These are phyloP conservation scores for Saxispiralis lemnorum DNA, from an alignment of 495 filamentous ascomycete species.

Conservation along the genomic window DNA sequence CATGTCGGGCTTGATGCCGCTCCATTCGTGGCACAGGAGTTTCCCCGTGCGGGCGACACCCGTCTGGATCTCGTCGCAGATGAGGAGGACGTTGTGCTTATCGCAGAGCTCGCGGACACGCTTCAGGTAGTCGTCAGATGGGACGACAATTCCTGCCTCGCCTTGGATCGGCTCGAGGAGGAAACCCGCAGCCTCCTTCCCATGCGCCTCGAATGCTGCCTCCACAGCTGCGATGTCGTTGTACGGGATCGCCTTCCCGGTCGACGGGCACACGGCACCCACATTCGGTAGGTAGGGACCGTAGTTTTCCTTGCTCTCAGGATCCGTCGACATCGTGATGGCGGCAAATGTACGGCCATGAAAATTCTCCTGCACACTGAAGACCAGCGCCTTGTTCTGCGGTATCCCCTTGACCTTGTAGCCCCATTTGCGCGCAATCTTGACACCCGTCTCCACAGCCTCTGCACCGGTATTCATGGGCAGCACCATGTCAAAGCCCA, in stretches of 20 bases:
- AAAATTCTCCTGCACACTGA: conserved; percentile 82
- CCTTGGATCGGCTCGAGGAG: conserved; percentile 96
- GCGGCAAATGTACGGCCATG: conserved; percentile 92
- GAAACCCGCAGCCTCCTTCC: conserved; percentile 76
- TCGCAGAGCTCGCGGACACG: conserved; percentile 75
- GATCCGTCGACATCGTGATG: conserved; percentile 84
- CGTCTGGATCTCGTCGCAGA: conserved; percentile 98
- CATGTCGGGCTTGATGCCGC: conserved; percentile 84
- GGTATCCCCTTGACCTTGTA: conserved; percentile 92
- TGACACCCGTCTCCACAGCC: conserved; percentile 95
- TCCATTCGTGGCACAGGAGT: conserved; percentile 87
- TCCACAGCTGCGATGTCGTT: conserved; percentile 70
- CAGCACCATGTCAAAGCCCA: conserved; percentile 96
- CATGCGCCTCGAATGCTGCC: conserved; percentile 60
- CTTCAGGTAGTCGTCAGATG: conserved; percentile 71
- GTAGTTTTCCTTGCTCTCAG: conserved; percentile 91
- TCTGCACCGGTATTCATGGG: conserved; percentile 99
- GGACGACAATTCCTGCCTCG: conserved; percentile 92
- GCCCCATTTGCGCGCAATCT: conserved; percentile 96
- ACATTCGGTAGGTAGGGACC: conserved; percentile 85
- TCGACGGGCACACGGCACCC: conserved; percentile 60
- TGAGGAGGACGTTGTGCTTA: conserved; percentile 82
- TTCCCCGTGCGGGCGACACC: conserved; percentile 87
- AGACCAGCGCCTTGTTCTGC: conserved; percentile 63
- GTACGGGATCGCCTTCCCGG: conserved; percentile 61